A percentile compares a stretch with the other conserved stretches of the same genome.
Evolutionary conservation across 768 basidiomycete species (phyloP).

Genomic region (Suillus alpinus): DNA sequence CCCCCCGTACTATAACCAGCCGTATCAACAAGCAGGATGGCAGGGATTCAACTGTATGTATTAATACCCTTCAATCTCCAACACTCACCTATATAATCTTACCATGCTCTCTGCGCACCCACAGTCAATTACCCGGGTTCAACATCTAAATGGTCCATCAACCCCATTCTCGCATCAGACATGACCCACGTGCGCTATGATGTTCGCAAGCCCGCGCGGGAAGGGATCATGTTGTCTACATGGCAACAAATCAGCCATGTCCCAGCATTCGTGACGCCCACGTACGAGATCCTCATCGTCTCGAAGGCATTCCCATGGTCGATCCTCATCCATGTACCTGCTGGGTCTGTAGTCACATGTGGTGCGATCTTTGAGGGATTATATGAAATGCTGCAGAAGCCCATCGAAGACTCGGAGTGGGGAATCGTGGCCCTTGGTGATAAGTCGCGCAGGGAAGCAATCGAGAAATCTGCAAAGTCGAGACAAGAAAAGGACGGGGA

Average conservation of each 20-base stretch:
- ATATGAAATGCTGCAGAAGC: slow-evolving; percentile 46
- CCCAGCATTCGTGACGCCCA: slow-evolving; percentile 36
- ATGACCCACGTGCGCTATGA: slow-evolving; percentile 50
- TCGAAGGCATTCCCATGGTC: slow-evolving; percentile 66
- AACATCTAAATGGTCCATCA: slow-evolving; percentile 45
- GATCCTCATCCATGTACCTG: slow-evolving; percentile 46
- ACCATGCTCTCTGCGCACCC: background rate
- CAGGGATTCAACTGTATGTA: slow-evolving; percentile 13
- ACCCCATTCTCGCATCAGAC: slow-evolving; percentile 53
- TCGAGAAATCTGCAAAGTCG: slow-evolving; percentile 52
- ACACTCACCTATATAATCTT: background rate
- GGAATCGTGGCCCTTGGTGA: slow-evolving; percentile 44
- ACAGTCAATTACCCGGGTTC: slow-evolving; percentile 26
- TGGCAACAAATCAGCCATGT: slow-evolving; percentile 38
- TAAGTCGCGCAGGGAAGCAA: slow-evolving; percentile 39
- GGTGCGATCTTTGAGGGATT: slow-evolving; percentile 55
- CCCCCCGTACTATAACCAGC: slow-evolving; percentile 18
- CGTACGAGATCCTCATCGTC: slow-evolving; percentile 45
- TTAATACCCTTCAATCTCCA: background rate
- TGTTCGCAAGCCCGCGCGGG: slow-evolving; percentile 39
- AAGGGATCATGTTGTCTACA: slow-evolving; percentile 40
- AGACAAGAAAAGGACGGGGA: slow-evolving; percentile 39
- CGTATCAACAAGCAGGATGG: slow-evolving; percentile 16
- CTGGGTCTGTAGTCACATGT: slow-evolving; percentile 39
- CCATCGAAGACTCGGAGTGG: slow-evolving; percentile 67